Percentiles rank a stretch among this genome's conserved stretches.
Evolutionary conservation across 768 basidiomycete genomes (phyloP).

Genomic region (Xerocomellus intermedius): DNA sequence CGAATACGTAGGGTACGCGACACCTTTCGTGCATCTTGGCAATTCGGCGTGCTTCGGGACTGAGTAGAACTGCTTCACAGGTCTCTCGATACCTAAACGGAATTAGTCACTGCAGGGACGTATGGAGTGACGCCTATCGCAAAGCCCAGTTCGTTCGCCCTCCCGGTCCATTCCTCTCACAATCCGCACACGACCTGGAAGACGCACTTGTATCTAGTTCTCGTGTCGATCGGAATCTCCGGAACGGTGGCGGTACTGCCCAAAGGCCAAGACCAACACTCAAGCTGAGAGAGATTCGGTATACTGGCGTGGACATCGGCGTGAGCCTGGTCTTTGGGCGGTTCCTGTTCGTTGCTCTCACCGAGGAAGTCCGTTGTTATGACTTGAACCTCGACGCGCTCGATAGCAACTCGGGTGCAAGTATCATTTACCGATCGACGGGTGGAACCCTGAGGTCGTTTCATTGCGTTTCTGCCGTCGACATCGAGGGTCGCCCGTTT

Average conservation of each 20-base stretch:
- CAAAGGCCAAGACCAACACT: not conserved
- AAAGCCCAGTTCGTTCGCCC: constrained; percentile 10
- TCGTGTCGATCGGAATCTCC: constrained; percentile 10
- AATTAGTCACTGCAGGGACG: constrained; percentile 2
- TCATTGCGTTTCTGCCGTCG: constrained; percentile 9
- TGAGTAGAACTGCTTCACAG: not conserved
- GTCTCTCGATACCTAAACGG: constrained; percentile 10
- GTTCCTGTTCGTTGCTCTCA: constrained; percentile 15
- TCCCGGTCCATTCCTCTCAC: constrained; percentile 17
- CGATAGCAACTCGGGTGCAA: not conserved
- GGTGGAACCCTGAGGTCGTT: not conserved
- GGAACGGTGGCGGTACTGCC: not conserved
- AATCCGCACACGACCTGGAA: constrained; percentile 17
- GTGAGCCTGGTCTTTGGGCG: constrained; percentile 15
- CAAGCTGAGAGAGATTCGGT: constrained; percentile 6
- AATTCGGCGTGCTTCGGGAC: not conserved
- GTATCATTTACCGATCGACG: constrained; percentile 9
- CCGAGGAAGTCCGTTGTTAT: constrained; percentile 16
- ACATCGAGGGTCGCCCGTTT: constrained; percentile 15
- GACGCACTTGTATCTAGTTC: constrained; percentile 8
- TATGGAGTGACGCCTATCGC: constrained; percentile 22
- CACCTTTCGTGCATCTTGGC: not conserved
- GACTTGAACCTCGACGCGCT: constrained; percentile 1
- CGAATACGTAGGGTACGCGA: constrained; percentile 17
- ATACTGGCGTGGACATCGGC: not conserved